Evolutionary conservation across 2,329 filamentous ascomycete genomes (phyloP).

Genomic region (Chalara sp.): DNA sequence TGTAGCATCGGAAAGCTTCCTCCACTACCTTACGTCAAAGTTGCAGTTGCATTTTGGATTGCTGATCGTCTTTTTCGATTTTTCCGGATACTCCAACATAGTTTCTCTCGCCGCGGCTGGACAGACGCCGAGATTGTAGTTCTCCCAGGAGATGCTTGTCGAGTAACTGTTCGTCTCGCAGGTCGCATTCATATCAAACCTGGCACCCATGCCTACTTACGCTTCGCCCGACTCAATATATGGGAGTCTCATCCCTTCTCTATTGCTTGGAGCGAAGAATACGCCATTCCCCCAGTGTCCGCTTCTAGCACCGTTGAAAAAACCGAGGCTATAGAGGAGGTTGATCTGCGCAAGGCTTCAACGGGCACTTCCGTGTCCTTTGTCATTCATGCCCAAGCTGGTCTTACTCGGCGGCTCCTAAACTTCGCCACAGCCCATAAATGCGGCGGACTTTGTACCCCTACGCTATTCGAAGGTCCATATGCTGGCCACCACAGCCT

Average conservation of each 20-base stretch:
- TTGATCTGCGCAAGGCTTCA: slow-evolving; percentile 31
- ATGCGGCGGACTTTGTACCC: slow-evolving; percentile 9
- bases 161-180: slow-evolving; percentile 64
- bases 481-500: slow-evolving; percentile 80
- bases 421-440: slow-evolving; percentile 47
- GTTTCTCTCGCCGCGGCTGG: slow-evolving; percentile 45
- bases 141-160: slow-evolving; percentile 62
- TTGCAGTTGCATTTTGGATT: slow-evolving; percentile 71
- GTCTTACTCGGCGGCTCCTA: slow-evolving; percentile 79
- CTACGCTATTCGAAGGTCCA: slow-evolving; percentile 78
- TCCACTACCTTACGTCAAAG: slow-evolving; percentile 68
- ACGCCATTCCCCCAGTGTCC: slow-evolving; percentile 17
- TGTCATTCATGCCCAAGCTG: slow-evolving; percentile 79
- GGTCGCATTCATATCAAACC: slow-evolving; percentile 59
- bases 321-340: background rate
- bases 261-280: slow-evolving; percentile 64
- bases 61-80: slow-evolving; percentile 62
- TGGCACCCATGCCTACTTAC: slow-evolving; percentile 70
- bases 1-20: slow-evolving; percentile 58
- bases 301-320: background rate
- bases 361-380: slow-evolving; percentile 58
- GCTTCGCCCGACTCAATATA: slow-evolving; percentile 55
- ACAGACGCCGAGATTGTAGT: slow-evolving; percentile 62
- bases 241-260: slow-evolving; percentile 78
- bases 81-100: slow-evolving; percentile 56